Percentiles rank a stretch among this genome's conserved stretches.
Conservation (phyloP, 208 protist species). For the Leishmania martiniquensis region DNA sequence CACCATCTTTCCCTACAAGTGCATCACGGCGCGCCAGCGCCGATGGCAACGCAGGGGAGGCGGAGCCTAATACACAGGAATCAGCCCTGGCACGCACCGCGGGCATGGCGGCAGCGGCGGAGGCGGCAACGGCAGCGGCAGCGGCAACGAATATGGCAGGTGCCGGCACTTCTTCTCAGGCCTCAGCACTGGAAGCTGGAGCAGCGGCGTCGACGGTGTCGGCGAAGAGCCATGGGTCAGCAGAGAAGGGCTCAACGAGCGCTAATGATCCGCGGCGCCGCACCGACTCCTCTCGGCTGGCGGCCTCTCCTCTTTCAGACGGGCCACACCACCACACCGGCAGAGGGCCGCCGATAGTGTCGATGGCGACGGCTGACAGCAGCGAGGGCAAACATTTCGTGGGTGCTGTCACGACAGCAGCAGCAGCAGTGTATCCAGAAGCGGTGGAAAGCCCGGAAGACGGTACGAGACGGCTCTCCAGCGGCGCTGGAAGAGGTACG, state of each 20-base stretch:
- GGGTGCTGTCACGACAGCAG: background rate
- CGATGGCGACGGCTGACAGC: constrained; percentile 12
- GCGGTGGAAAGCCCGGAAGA: background rate
- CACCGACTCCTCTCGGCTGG: background rate
- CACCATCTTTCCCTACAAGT: background rate
- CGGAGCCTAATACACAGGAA: background rate
- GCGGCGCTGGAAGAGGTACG: background rate
- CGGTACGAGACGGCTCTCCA: background rate
- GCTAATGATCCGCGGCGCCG: background rate
- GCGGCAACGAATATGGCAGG: background rate
- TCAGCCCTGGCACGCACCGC: background rate
- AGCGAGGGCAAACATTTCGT: background rate
- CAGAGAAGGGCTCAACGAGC: background rate
- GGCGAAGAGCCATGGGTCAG: background rate
- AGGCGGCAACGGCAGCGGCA: constrained; percentile 1
- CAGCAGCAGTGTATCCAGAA: background rate
- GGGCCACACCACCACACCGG: background rate
- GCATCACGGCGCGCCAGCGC: background rate
- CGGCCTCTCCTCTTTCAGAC: background rate
- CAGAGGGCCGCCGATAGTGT: constrained; percentile 4
- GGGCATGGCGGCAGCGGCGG: background rate
- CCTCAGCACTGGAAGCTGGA: constrained; percentile 10
- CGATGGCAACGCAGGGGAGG: background rate
- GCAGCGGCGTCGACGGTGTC: constrained; percentile 12
- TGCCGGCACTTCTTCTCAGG: background rate